Conservation (phyloP, 2,329 filamentous ascomycete genomes). For the Sporothrix inflata region DNA sequence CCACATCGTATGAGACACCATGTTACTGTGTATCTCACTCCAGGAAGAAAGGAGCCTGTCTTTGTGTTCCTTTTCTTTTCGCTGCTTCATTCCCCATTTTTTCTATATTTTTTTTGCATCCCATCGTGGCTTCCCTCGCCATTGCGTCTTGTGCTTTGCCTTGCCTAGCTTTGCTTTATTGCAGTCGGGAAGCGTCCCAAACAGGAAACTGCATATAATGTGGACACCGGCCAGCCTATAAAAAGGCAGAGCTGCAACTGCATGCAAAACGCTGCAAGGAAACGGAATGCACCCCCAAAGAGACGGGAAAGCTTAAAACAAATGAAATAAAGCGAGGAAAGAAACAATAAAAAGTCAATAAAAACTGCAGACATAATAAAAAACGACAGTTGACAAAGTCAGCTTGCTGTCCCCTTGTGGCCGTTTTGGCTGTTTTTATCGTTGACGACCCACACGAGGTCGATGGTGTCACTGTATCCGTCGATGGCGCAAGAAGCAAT, state of each 20-base stretch:
- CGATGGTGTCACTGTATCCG: constrained; percentile 35
- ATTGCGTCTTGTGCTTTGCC: not conserved
- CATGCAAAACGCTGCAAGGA: not conserved
- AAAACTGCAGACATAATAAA: constrained; percentile 1
- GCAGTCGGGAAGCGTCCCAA: constrained; percentile 20
- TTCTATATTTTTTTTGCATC: not conserved
- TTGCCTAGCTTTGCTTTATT: not conserved
- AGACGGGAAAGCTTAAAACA: not conserved
- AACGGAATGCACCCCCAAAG: not conserved
- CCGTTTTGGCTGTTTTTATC: constrained; percentile 5
- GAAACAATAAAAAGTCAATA: not conserved
- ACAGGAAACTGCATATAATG: constrained; percentile 22
- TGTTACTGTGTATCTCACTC: not conserved
- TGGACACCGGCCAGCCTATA: constrained; percentile 11
- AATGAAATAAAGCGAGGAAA: not conserved
- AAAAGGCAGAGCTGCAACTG: not conserved
- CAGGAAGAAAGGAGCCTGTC: not conserved
- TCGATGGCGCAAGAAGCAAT: constrained; percentile 32
- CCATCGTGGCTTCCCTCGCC: not conserved
- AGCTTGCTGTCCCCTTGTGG: not conserved
- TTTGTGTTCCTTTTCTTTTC: not conserved
- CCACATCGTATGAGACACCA: not conserved
- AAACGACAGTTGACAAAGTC: not conserved
- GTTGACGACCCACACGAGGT: constrained; percentile 21
- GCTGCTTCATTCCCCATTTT: not conserved